Percentiles rank a stretch among this genome's conserved stretches.
Conservation (phyloP, 2,329 filamentous ascomycete species). For the Magnaporthiopsis poae region DNA sequence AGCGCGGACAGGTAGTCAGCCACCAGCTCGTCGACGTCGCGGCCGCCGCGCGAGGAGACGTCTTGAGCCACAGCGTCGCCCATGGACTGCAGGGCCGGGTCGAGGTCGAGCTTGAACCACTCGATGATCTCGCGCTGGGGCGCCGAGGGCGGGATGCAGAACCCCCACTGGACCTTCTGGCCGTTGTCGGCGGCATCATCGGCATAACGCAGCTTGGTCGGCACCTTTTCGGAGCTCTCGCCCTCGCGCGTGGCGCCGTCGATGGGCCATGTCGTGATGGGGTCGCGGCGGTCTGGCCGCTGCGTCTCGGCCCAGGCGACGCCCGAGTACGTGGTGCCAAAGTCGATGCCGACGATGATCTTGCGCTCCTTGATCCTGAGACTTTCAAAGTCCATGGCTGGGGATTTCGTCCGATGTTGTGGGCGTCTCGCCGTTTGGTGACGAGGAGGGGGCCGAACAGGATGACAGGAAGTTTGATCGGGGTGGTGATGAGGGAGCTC, state of each 20-base stretch:
- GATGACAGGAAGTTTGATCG: too few relatives aligned
- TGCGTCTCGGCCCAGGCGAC: constrained; percentile 41
- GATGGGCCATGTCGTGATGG: constrained; percentile 37
- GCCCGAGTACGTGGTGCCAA: constrained; percentile 47
- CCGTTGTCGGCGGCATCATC: constrained; percentile 26
- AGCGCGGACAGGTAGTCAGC: constrained; percentile 40
- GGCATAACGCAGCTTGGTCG: constrained; percentile 36
- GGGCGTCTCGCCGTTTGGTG: not conserved
- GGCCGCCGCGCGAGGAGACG: constrained; percentile 18
- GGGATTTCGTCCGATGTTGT: not conserved
- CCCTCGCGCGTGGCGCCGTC: constrained; percentile 25
- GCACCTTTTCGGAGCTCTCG: constrained; percentile 36
- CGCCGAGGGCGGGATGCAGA: constrained; percentile 33
- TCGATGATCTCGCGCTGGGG: constrained; percentile 29
- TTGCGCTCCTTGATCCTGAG: constrained; percentile 27
- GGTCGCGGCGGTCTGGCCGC: constrained; percentile 29
- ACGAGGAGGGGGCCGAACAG: not conserved
- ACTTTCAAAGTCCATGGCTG: constrained; percentile 26
- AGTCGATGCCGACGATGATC: constrained; percentile 45
- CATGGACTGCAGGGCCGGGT: constrained; percentile 26
- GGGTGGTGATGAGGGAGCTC: too few relatives aligned
- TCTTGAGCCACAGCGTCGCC: constrained; percentile 20
- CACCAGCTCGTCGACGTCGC: constrained; percentile 30
- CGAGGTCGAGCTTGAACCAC: constrained; percentile 41
- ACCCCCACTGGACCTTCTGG: constrained; percentile 41